Evolutionary conservation across 768 basidiomycete species (phyloP), one percentile per base, ranked within the genome.

Genomic region (Tubosaeta sp.): DNA sequence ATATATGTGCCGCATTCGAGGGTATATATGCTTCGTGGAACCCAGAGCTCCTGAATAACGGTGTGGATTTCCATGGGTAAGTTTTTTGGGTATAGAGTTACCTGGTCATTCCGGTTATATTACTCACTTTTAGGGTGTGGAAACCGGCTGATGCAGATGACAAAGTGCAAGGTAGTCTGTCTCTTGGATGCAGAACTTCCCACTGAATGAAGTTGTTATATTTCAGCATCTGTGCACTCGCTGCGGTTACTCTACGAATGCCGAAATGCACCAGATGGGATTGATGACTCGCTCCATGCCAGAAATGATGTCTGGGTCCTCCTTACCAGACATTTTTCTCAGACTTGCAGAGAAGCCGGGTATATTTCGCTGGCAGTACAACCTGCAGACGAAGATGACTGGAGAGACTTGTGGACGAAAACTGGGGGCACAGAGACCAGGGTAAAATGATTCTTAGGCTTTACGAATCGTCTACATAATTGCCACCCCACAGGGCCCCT

Each of bases 11-110:
- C 6, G 69, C 79, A 0, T 97, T 97, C 56, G 84, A 90, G 31
- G 81, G 87, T 2, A 67, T 95, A 34, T 92, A 93, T 67, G 64
- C 89, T 31, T 95, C 87, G 62, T 98, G 95, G 95, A 77, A 93
- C 65, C 90, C 93, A 0, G 56, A 44, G 0, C 71, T 80, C 3
- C 87, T 90, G 70, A 56, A 71, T 3, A 67, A 74, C 25, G 54
- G 55, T 2, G 56, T 81, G 22, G 70, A 59, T 14, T 80, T 90
- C 54, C 91, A 95, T 52, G 86, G 87, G 92, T 88, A 49, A 42
- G 78, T 64, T 30, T 27, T 47, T 30, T 39, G 10, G 25, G 35
- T 21, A 9, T 10, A 19, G 10, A n/a, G 11, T 29, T 44, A 32
- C 29, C 19, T 44, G 13, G 2, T 34, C 25, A 39, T 27, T 16